These are phyloP conservation scores for Hypericum perforatum DNA, from an alignment of 345 rosid genomes.

Conservation along the genomic window DNA sequence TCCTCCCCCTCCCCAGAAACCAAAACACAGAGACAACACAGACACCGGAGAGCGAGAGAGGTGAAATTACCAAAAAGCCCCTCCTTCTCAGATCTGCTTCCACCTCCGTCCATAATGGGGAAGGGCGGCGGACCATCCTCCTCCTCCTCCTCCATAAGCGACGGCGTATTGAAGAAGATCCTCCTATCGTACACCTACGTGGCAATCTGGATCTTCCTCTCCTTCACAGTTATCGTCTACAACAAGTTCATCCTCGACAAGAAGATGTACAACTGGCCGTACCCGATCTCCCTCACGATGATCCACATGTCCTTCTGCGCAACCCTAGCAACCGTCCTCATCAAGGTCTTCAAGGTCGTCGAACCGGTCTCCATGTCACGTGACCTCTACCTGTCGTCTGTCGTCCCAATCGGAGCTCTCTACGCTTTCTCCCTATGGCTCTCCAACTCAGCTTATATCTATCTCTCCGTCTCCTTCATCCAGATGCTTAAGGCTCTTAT, in stretches of 20 bases:
- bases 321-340: constrained; percentile 66
- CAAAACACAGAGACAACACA: no score
- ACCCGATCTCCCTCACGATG: constrained; percentile 92
- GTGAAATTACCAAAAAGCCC: no score
- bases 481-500: constrained; percentile 96
- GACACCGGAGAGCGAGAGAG: no score
- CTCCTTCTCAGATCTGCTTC: no score
- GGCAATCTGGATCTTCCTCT: constrained; percentile 92
- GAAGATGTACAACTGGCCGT: constrained; percentile 98
- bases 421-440: constrained; percentile 91
- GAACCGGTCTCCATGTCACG: constrained; percentile 85
- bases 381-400: constrained; percentile 70
- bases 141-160: constrained; percentile 60
- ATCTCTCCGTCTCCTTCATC: constrained; percentile 88
- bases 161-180: constrained; percentile 77
- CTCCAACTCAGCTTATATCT: constrained; percentile 90
- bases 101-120: constrained; percentile 37
- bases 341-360: constrained; percentile 82
- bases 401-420: constrained; percentile 86
- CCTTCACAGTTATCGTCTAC: constrained; percentile 97
- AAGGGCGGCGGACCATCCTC: no score
- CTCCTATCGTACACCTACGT: constrained; percentile 89
- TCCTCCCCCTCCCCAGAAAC: no score
- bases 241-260: constrained; percentile 97
- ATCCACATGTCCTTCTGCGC: constrained; percentile 98